These are phyloP conservation scores for Podosphaera aphanis DNA, from an alignment of 2,329 filamentous ascomycete species.

Conservation along the genomic window DNA sequence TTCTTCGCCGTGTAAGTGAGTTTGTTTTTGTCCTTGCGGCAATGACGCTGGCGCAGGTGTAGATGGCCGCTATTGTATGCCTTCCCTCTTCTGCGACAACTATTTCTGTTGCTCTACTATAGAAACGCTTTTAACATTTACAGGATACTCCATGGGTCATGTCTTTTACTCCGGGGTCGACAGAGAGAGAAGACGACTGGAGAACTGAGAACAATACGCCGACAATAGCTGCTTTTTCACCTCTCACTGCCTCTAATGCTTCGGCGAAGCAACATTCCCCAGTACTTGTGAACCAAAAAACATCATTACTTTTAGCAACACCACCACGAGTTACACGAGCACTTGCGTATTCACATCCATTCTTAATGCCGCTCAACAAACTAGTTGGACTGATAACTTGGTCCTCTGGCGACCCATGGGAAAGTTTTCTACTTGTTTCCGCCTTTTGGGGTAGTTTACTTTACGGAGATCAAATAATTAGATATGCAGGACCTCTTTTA, in stretches of 20 bases:
- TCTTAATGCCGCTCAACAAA: slow-evolving; percentile 71
- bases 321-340: slow-evolving; percentile 87
- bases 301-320: slow-evolving; percentile 72
- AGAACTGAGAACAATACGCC: slow-evolving; percentile 24
- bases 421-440: slow-evolving; percentile 76
- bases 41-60: slow-evolving; percentile 16
- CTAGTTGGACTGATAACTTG: slow-evolving; percentile 71
- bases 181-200: slow-evolving; percentile 12
- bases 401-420: slow-evolving; percentile 86
- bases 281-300: slow-evolving; percentile 92
- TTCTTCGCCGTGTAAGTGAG: too few relatives aligned
- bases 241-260: slow-evolving; percentile 44
- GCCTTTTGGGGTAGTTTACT: slow-evolving; percentile 68
- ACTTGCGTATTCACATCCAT: slow-evolving; percentile 86
- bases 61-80: slow-evolving; percentile 17
- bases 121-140: slow-evolving; percentile 2
- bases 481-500: slow-evolving; percentile 62
- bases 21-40: slow-evolving; percentile 5
- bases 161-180: slow-evolving; percentile 14
- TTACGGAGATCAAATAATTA: slow-evolving; percentile 66
- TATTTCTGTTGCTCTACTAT: neutral
- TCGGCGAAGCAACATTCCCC: slow-evolving; percentile 61
- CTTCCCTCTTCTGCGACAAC: slow-evolving; percentile 2
- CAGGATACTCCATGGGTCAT: slow-evolving; percentile 18
- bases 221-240: slow-evolving; percentile 78